Percentiles rank a stretch among this genome's conserved stretches.
Conservation (phyloP, 106 monocot genomes). For the Alisma plantagoaquatica region DNA sequence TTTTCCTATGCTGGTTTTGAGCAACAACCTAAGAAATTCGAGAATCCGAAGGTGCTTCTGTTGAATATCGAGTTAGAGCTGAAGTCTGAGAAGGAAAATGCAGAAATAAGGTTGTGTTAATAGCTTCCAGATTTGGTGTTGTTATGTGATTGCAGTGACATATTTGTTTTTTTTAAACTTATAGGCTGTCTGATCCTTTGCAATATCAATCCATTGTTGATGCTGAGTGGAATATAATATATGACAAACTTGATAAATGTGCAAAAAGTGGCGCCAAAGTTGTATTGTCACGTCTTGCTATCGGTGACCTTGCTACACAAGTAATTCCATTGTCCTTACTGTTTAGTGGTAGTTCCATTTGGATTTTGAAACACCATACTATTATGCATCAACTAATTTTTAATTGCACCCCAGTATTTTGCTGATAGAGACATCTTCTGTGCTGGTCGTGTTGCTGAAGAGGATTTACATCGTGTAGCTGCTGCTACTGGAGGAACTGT, state of each 20-base stretch:
- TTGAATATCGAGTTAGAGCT: constrained; percentile 95
- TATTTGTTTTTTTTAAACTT: constrained; percentile 1
- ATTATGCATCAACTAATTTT: not conserved
- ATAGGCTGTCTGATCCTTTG: constrained; percentile 80
- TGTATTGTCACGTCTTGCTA: constrained; percentile 89
- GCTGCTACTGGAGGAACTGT: constrained; percentile 96
- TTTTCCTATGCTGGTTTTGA: constrained; percentile 99
- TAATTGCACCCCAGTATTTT: constrained; percentile 99
- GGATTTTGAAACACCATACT: not conserved
- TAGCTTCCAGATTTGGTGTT: not conserved
- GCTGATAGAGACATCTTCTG: constrained; percentile 98
- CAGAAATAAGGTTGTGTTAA: constrained; percentile 73
- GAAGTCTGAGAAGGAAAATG: constrained; percentile 99
- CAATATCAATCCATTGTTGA: constrained; percentile 99
- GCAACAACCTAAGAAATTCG: constrained; percentile 96
- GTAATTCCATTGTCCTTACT: constrained; percentile 22
- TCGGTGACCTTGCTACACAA: constrained; percentile 99
- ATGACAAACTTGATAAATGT: constrained; percentile 99
- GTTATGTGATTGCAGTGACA: not conserved
- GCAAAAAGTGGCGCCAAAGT: constrained; percentile 91
- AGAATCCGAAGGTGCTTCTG: constrained; percentile 87
- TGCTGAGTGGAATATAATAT: constrained; percentile 99
- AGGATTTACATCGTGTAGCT: constrained; percentile 87
- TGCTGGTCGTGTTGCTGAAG: constrained; percentile 96
- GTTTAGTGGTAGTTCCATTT: not conserved